A percentile compares a stretch with the other conserved stretches of the same genome.
These are phyloP conservation scores for Teratosphaeria nubilosa DNA, from an alignment of 2,329 filamentous ascomycete genomes.

Conservation along the genomic window DNA sequence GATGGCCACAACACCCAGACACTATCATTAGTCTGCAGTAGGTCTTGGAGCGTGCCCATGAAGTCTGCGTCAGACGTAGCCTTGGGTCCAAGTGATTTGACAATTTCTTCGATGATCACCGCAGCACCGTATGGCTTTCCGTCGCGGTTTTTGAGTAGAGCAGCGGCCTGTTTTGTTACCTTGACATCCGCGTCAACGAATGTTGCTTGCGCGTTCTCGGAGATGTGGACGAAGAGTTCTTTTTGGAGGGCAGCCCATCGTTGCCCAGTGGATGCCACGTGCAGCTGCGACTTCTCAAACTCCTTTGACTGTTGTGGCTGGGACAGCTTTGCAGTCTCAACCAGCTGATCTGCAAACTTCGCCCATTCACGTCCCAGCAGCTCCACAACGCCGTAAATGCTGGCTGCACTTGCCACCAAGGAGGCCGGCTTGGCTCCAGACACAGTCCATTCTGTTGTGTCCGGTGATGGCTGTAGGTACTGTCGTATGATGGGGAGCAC, in stretches of 20 bases:
- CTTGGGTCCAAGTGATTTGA: constrained; percentile 34
- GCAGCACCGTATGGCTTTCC: constrained; percentile 60
- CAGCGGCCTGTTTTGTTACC: constrained; percentile 40
- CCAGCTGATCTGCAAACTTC: constrained; percentile 50
- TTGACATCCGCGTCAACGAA: constrained; percentile 30
- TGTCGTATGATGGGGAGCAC: constrained; percentile 45
- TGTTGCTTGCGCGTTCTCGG: constrained; percentile 10
- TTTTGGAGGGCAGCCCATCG: constrained; percentile 51
- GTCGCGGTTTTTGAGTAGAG: constrained; percentile 43
- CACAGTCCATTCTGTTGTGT: constrained; percentile 42
- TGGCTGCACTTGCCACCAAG: constrained; percentile 29
- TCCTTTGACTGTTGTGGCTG: constrained; percentile 74
- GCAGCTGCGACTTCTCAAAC: constrained; percentile 60
- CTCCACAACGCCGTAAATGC: constrained; percentile 8
- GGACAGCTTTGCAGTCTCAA: constrained; percentile 59
- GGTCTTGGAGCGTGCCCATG: constrained; percentile 28
- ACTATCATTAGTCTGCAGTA: constrained; percentile 47
- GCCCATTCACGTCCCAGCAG: constrained; percentile 51
- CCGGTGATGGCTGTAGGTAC: constrained; percentile 40
- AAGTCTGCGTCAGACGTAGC: constrained; percentile 34
- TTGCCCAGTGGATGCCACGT: constrained; percentile 54
- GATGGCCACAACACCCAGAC: constrained; percentile 53
- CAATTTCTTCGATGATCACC: constrained; percentile 44
- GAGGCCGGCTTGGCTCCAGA: constrained; percentile 33
- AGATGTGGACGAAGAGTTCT: constrained; percentile 23